Percentiles rank a stretch among this genome's conserved stretches.
phyloP scores from a whole-genome alignment of 495 filamentous ascomycete species.

The Cryomyces minteri region DNA sequence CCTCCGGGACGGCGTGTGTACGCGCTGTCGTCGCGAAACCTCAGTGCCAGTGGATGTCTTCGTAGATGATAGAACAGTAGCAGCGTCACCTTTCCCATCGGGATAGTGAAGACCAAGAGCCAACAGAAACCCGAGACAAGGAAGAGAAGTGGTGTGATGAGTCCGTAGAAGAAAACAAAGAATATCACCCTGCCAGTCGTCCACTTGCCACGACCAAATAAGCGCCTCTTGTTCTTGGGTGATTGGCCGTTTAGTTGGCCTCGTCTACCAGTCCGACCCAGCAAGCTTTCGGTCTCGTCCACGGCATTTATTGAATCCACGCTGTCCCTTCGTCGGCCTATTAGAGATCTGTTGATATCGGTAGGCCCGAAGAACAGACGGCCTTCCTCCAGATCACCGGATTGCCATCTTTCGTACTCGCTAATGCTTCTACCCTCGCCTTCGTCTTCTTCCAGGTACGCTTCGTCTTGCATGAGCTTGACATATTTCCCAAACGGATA shows the following conservation, averaged over 20 bases:
- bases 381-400: conserved; percentile 87
- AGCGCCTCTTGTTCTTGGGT: conserved; percentile 51
- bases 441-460: conserved; percentile 88
- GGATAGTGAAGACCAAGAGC: conserved; percentile 94
- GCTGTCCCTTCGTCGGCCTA: conserved; percentile 78
- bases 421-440: conserved; percentile 99
- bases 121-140: conserved; percentile 78
- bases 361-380: conserved; percentile 86
- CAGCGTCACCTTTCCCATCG: conserved; percentile 90
- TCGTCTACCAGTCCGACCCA: conserved; percentile 45
- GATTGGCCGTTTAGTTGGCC: conserved; percentile 13
- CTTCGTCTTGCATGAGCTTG: conserved; percentile 78
- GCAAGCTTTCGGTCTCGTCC: conserved; percentile 75
- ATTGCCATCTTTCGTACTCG: conserved; percentile 99
- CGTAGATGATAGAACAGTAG: conserved; percentile 84
- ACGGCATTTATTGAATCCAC: conserved; percentile 45
- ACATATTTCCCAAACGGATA: conserved; percentile 97
- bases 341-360: conserved; percentile 51
- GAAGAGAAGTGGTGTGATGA: conserved; percentile 78
- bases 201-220: conserved; percentile 95
- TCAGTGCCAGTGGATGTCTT: conserved; percentile 78
- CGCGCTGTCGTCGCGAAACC: conserved; percentile 73
- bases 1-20: conserved; percentile 49
- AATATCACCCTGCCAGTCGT: conserved; percentile 86
- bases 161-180: conserved; percentile 90